Conservation (phyloP, 2,329 filamentous ascomycete genomes). For the Hypoxylon sp. region DNA sequence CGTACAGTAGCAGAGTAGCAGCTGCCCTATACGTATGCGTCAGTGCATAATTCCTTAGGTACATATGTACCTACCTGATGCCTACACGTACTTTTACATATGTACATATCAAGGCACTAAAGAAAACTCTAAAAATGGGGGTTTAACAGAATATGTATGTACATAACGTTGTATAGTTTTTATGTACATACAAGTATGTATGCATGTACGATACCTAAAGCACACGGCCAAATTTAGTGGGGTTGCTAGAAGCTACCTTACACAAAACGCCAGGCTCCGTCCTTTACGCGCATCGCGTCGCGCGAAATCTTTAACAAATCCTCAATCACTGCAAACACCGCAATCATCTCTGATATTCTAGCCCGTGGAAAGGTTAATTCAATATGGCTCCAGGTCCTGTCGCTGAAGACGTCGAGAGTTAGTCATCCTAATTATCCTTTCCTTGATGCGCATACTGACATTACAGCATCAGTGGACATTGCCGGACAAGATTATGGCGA, state of each 20-base stretch:
- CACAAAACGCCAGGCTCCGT: conserved; percentile 1
- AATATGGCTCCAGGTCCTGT: conserved; percentile 65
- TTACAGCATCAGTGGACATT: conserved; percentile 60
- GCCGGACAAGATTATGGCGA: conserved; percentile 77
- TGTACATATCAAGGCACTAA: background rate
- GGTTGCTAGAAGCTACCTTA: conserved; percentile 6
- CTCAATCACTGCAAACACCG: conserved; percentile 13
- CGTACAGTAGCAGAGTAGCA: background rate
- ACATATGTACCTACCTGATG: background rate
- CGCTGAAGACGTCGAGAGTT: conserved; percentile 67
- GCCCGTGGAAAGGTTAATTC: conserved; percentile 5
- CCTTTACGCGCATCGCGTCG: conserved; percentile 54
- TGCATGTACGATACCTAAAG: too few species aligned
- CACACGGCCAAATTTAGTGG: background rate
- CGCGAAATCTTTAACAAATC: conserved; percentile 17
- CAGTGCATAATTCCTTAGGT: background rate
- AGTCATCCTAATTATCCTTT: conserved; percentile 42
- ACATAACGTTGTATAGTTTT: too few species aligned
- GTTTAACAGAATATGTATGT: too few species aligned
- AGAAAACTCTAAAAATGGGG: too few species aligned
- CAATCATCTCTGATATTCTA: conserved; percentile 8
- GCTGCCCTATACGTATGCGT: background rate
- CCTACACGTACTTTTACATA: background rate
- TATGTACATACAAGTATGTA: too few species aligned
- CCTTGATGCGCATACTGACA: conserved; percentile 38